phyloP scores from a whole-genome alignment of 2,329 filamentous ascomycete species.

The Stemphylium lycopersici region DNA sequence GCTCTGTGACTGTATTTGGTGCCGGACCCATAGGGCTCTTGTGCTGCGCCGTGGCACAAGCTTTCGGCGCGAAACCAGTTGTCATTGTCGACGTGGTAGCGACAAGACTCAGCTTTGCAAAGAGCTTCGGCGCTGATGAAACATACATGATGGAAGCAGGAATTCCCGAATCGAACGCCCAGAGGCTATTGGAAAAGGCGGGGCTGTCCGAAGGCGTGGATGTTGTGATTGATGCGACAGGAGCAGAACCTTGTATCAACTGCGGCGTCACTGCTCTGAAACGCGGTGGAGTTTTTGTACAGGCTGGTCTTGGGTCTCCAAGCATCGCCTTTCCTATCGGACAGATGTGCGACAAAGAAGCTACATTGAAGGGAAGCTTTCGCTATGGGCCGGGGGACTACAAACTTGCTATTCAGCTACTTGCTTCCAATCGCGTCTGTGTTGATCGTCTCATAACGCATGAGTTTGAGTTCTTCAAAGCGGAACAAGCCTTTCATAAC shows the following conservation, averaged over 20 bases:
- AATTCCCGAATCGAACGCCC: background rate
- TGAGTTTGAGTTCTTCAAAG: constrained; percentile 53
- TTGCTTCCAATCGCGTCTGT: constrained; percentile 57
- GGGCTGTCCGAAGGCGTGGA: constrained; percentile 27
- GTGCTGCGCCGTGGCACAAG: constrained; percentile 27
- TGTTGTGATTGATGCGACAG: constrained; percentile 30
- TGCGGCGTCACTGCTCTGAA: constrained; percentile 22
- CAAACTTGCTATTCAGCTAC: constrained; percentile 56
- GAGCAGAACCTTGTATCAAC: constrained; percentile 30
- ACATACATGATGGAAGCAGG: constrained; percentile 1
- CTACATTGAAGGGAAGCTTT: constrained; percentile 59
- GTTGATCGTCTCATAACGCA: constrained; percentile 51
- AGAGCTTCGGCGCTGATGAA: constrained; percentile 24
- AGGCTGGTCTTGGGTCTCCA: constrained; percentile 26
- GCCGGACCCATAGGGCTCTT: constrained; percentile 30
- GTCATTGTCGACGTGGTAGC: constrained; percentile 26
- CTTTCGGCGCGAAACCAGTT: constrained; percentile 27
- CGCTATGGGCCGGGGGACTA: constrained; percentile 60
- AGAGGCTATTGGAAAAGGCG: constrained; percentile 10
- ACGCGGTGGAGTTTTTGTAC: constrained; percentile 28
- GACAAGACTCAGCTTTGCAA: constrained; percentile 29
- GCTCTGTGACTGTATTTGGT: constrained; percentile 5
- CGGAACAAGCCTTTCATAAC: constrained; percentile 53
- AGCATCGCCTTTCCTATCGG: background rate
- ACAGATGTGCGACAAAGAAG: constrained; percentile 55